Evolutionary conservation across 768 basidiomycete species (phyloP).

Genomic region (Galerina sulciceps): DNA sequence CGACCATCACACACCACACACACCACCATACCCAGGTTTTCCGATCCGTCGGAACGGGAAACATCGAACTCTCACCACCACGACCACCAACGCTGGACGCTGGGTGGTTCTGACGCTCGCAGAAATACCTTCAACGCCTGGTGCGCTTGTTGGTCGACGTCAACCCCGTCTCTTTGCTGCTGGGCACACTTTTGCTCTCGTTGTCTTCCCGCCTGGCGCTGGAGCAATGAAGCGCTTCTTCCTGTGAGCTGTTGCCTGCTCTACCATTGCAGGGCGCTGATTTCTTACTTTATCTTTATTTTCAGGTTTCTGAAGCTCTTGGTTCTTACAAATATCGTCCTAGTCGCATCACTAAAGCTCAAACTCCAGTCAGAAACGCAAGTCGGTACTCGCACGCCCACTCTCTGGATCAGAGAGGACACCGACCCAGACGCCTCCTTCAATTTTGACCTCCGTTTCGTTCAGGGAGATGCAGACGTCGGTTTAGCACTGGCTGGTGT

Average conservation of each 20-base stretch:
- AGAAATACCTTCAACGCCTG: not conserved
- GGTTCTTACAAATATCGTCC: no score
- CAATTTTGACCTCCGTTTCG: constrained; percentile 19
- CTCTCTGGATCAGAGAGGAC: constrained; percentile 14
- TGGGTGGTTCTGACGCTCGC: not conserved
- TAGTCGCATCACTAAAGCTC: constrained; percentile 3
- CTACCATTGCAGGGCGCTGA: not conserved
- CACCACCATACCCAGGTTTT: no score
- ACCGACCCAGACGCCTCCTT: not conserved
- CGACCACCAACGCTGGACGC: no score
- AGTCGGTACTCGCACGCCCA: constrained; percentile 9
- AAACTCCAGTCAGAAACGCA: constrained; percentile 11
- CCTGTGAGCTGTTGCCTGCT: not conserved
- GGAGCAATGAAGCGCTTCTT: constrained; percentile 19
- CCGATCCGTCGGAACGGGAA: no score
- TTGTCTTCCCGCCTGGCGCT: constrained; percentile 20
- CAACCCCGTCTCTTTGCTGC: not conserved
- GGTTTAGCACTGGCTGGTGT: constrained; percentile 21
- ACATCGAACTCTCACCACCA: no score
- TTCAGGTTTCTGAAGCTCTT: not conserved
- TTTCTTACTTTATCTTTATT: not conserved
- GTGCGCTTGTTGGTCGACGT: not conserved
- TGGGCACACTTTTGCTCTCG: not conserved
- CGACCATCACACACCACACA: no score
- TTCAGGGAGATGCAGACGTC: constrained; percentile 15